These are phyloP conservation scores for Dendrostoma leiphaemia DNA, from an alignment of 2,329 filamentous ascomycete genomes.

Conservation along the genomic window DNA sequence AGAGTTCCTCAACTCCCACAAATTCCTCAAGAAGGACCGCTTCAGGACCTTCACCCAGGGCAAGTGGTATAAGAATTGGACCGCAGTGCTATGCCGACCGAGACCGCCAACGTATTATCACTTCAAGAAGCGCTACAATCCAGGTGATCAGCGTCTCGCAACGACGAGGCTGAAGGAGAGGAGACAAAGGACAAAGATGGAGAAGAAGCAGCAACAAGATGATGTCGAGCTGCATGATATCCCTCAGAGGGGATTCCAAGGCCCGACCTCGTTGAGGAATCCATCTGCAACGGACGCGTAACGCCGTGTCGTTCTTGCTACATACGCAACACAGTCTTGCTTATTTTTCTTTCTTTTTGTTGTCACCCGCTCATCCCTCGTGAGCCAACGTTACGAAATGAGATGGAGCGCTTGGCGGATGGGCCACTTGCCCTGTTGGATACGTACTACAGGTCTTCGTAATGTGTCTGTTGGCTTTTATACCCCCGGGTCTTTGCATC, in stretches of 20 bases:
- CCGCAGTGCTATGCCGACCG: conserved; percentile 77
- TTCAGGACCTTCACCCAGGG: conserved; percentile 88
- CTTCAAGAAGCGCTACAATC: conserved; percentile 74
- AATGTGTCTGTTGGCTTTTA: conserved; percentile 15
- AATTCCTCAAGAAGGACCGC: conserved; percentile 88
- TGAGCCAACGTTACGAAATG: conserved; percentile 6
- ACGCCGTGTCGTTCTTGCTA: background rate
- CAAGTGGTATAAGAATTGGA: conserved; percentile 72
- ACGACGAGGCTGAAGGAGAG: conserved; percentile 35
- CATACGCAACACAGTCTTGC: too few species aligned
- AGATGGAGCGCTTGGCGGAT: background rate
- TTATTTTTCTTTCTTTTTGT: background rate
- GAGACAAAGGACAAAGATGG: conserved; percentile 35
- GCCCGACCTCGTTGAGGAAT: conserved; percentile 46
- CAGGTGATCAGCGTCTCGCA: conserved; percentile 84
- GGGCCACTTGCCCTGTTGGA: background rate
- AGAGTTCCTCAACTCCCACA: conserved; percentile 94
- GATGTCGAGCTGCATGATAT: conserved; percentile 74
- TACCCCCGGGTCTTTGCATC: conserved; percentile 7
- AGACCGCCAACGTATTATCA: conserved; percentile 83
- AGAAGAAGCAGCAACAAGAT: conserved; percentile 31
- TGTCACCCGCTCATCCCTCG: background rate
- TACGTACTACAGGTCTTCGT: conserved; percentile 6
- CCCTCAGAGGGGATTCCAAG: conserved; percentile 49
- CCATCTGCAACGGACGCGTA: background rate